Evolutionary conservation across 495 filamentous ascomycete genomes (phyloP), one percentile per base, ranked within the genome.

Genomic region (Annulohypoxylon moriforme): DNA sequence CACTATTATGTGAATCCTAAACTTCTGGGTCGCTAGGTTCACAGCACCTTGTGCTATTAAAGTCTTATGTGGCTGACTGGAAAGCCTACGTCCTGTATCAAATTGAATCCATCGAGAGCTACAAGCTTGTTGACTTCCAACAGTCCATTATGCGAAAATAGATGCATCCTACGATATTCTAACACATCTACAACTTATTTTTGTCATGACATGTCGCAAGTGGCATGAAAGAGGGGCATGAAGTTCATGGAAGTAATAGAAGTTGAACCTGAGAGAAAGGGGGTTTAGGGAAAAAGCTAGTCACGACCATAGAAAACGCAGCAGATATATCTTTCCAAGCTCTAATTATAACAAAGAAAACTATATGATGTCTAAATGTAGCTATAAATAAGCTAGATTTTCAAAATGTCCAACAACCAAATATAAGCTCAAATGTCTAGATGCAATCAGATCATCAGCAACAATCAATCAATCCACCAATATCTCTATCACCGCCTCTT

Each of bases 321-420:
- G n/a, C 34, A 46, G 42, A 29, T 55, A 29, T 24, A 20, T 40
- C 16, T 47, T 58, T 58, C 20, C 46, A 33, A 52, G 36, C 34
- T 33, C 33, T 59, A 46, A 46, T 46, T 10, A 34, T 60, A 33
- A 34, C 63, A 59, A 53, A 33, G 31, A 53, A 53, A 27, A 27
- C 24, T 52, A 27, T 52, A 24, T 14, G 18, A 49, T 24, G 46
- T 53, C 53, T 68, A 68, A 68, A 56, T 25, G 44, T 49, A 60
- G 70, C 64, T 52, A 20, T 56, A 25, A 55, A 55, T 49, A 72
- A 49, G 56, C 53, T 67, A 60, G 52, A 50, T 61, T 14, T 22
- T 18, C 13, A 44, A 20, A 62, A 64, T 57, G 20, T 49, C 38
- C 38, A 53, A 53, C 24, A 53, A 60, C 57, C 36, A 49, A 49